Base-by-base conservation (phyloP, 108 stramenopile genomes). In the Cyclotella atomus region DNA sequence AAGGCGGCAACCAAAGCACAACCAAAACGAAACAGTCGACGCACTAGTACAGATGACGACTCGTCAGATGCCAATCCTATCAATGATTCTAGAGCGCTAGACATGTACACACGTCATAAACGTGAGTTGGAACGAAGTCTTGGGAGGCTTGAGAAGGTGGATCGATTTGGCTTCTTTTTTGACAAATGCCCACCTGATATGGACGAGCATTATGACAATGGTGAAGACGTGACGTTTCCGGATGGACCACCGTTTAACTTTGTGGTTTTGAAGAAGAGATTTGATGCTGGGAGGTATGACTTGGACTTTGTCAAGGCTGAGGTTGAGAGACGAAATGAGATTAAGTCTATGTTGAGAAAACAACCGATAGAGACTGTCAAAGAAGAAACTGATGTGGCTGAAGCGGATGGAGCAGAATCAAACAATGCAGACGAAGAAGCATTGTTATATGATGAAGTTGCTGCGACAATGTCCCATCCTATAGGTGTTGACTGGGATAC, bases 401-500 rank as follows among this genome's bases (percentile, higher is more conserved):
- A 59, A 33, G 28, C 2, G 56, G 7, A 32, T 33, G 24, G 17
- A 59, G 29, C 19, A 5, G 63, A 65, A 41, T 25, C 53, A 21
- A 65, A 49, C 50, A 53, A 36, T 36, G 49, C 20, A 24, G 38
- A 34, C 46, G 49, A 29, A 17, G 49, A 30, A 15, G 62, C 4
- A 16, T 24, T 21, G 5, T 24, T 67, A 7, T 76, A 81, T 45
- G 46, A 71, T 30, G 66, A 81, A 50, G 59, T 80, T 32, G 46
- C 78, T 23, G 56, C 55, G 64, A 79, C 82, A 77, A 57, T 83
- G 33, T 33, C 78, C n/a, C 81, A 94, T 57, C 83, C 85, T 1
- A 59, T 82, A 35, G 89, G 87, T 32, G 80, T 91, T 29, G 74
- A 94, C 52, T 94, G 93, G 93, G 82, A 90, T 59, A 74, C 75